Percentiles rank a stretch among this genome's conserved stretches.
Conservation (phyloP, 805 yeast species). For the Wickerhamomyces ciferrii region DNA sequence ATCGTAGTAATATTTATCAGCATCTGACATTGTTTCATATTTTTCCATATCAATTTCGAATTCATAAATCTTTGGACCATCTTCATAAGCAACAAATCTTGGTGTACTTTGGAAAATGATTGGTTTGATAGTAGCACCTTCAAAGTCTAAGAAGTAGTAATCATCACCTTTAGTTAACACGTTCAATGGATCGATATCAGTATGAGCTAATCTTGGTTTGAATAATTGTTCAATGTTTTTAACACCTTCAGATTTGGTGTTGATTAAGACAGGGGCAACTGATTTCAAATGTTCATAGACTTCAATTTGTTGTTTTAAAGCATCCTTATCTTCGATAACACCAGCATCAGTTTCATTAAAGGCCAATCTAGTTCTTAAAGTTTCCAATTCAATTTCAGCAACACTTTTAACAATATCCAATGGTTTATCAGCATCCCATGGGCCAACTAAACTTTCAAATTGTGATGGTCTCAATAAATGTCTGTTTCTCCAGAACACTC, state of each 20-base stretch:
- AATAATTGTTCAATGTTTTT: conserved; percentile 60
- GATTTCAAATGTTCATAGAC: conserved; percentile 57
- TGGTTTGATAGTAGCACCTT: conserved; percentile 76
- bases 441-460: conserved; percentile 59
- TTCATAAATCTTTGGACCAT: conserved; percentile 82
- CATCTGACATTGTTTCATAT: conserved; percentile 59
- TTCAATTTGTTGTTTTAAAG: conserved; percentile 43
- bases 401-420: conserved; percentile 57
- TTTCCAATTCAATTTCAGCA: conserved; percentile 63
- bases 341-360: conserved; percentile 47
- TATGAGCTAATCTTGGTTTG: conserved; percentile 67
- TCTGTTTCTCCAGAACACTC: conserved; percentile 69
- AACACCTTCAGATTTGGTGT: conserved; percentile 41
- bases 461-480: conserved; percentile 43
- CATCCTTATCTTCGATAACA: conserved; percentile 36
- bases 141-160: conserved; percentile 72
- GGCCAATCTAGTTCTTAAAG: conserved; percentile 45
- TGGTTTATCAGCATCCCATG: conserved; percentile 62
- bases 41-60: conserved; percentile 70
- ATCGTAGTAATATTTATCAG: conserved; percentile 74
- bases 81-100: conserved; percentile 69
- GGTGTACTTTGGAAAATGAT: conserved; percentile 77
- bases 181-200: conserved; percentile 91
- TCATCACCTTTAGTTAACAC: conserved; percentile 46
- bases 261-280: conserved; percentile 56